A percentile compares a stretch with the other conserved stretches of the same genome.
Evolutionary conservation across 1,139 yeast species (phyloP).

Genomic region (Petasospora fabianii): DNA sequence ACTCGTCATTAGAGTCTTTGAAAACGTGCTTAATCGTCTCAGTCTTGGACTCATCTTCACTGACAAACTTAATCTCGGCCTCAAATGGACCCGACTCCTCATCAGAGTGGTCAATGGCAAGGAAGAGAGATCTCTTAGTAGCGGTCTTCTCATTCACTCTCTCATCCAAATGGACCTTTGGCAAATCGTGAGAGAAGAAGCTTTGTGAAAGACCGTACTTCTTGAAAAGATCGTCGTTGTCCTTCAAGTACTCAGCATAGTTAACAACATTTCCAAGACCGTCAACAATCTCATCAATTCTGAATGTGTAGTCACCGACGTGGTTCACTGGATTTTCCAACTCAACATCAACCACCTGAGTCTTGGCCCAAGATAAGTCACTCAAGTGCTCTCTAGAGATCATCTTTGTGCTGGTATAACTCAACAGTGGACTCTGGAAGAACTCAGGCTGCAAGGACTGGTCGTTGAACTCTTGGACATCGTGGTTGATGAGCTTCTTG

Average conservation of each 20-base stretch:
- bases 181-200: conserved; percentile 64
- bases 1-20: conserved; percentile 19
- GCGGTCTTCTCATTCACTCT: conserved; percentile 35
- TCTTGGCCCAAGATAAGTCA: conserved; percentile 51
- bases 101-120: conserved; percentile 29
- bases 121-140: conserved; percentile 42
- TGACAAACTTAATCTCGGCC: conserved; percentile 37
- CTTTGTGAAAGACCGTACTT: conserved; percentile 47
- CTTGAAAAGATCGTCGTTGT: conserved; percentile 35
- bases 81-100: conserved; percentile 41
- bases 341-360: conserved; percentile 44
- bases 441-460: conserved; percentile 47
- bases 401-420: conserved; percentile 21
- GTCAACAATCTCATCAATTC: conserved; percentile 65
- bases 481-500: conserved; percentile 52
- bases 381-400: conserved; percentile 33
- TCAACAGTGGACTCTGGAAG: conserved; percentile 34
- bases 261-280: conserved; percentile 67
- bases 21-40: conserved; percentile 38
- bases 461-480: conserved; percentile 40
- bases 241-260: conserved; percentile 38
- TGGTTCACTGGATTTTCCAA: conserved; percentile 45
- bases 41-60: conserved; percentile 30
- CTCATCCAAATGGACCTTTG: conserved; percentile 42
- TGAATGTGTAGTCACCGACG: conserved; percentile 62